Evolutionary conservation across 176 grass and related monocot species (phyloP), one percentile per base, ranked within the genome.

Genomic region (Raddia guianensis): DNA sequence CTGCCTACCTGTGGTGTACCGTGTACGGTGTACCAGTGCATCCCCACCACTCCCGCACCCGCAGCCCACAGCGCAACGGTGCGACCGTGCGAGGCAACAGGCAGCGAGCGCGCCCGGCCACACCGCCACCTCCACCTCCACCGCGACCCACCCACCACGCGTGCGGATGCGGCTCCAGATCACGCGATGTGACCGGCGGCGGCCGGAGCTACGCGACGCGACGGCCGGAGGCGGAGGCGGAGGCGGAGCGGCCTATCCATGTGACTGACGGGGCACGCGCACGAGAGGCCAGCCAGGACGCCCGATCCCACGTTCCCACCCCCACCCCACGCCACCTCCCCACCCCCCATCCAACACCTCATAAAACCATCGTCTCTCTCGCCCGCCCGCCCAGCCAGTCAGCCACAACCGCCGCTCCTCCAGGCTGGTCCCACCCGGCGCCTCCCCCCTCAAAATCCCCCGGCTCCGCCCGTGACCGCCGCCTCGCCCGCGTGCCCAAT

Each of bases 381-480:
- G 63, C 37, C 72, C 44, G 47, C 73, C 18, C 51, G 70, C 42
- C 62, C 68, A 32, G 53, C 76, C 54, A 69, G 62, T 52, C 37
- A 40, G 50, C 68, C 74, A 11, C 81, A 37, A 16, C 20, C 42
- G 43, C 74, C 76, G 70, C 65, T 48, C 73, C 65, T 70, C 56
- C 61, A 53, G 33, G 37, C 63, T 85, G 87, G 70, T 78, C 47
- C 87, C 86, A 87, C 72, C 71, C 52, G 50, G 6, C 64, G 72
- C 58, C 6, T 71, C 72, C 60, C 53, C 19, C 76, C 46, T 84
- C 88, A 84, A 84, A 87, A 85, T 83, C 84, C 82, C 83, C 62
- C 37, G 37, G 37, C 4, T 40, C 37, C 27, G 10, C 76, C 66
- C 76, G 73, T 72, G 72, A 56, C 21, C 15, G 19, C 76, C 67